Evolutionary conservation across 1,284 basidiomycete genomes (phyloP).

Genomic region (Ganoderma sinense): DNA sequence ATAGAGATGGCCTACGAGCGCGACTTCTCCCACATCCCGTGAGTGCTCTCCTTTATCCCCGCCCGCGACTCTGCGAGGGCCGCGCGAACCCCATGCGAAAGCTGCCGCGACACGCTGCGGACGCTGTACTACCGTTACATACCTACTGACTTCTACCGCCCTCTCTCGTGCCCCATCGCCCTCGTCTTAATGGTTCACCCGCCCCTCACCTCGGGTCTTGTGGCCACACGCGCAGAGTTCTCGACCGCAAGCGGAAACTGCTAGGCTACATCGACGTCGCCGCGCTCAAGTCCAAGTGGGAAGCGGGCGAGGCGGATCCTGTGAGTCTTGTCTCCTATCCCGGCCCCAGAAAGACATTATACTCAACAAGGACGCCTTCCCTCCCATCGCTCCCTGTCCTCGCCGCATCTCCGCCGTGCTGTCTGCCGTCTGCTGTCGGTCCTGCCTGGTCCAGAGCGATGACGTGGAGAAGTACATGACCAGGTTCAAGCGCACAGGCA

Average conservation of each 20-base stretch:
- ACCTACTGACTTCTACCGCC: constrained; percentile 6
- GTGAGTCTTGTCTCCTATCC: constrained; percentile 51
- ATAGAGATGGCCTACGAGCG: constrained; percentile 89
- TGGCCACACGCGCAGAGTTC: constrained; percentile 58
- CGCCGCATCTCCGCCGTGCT: neutral
- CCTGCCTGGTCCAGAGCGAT: constrained; percentile 54
- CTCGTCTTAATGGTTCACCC: neutral
- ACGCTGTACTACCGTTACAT: neutral
- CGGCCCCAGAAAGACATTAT: constrained; percentile 9
- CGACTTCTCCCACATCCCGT: constrained; percentile 93
- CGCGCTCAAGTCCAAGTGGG: constrained; percentile 78
- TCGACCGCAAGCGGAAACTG: constrained; percentile 75
- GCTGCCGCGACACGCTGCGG: neutral
- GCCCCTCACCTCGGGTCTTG: neutral
- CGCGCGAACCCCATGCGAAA: constrained; percentile 4
- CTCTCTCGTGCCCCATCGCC: neutral
- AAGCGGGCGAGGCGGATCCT: constrained; percentile 72
- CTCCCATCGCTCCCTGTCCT: constrained; percentile 14
- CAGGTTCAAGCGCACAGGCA: constrained; percentile 74
- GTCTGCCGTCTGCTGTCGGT: too few relatives aligned
- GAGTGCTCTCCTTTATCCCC: constrained; percentile 32
- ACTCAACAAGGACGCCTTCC: constrained; percentile 16
- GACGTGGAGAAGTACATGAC: constrained; percentile 75
- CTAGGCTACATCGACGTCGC: constrained; percentile 86
- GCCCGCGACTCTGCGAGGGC: constrained; percentile 3